phyloP scores from a whole-genome alignment of 2,329 filamentous ascomycete genomes.

The Ophiostoma sp. region DNA sequence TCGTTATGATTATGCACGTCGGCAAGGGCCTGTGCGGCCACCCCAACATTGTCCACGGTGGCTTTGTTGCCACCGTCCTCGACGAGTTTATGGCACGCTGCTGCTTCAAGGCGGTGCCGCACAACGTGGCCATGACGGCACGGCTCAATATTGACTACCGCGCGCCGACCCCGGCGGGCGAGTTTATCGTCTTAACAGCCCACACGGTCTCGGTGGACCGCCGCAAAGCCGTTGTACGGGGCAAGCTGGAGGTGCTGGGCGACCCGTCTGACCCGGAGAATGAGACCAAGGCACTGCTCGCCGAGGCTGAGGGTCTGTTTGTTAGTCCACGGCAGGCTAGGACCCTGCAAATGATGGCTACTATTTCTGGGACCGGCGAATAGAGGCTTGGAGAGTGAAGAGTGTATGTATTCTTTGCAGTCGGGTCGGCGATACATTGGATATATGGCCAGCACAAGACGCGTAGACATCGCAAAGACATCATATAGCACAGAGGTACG shows the following conservation, averaged over 20 bases:
- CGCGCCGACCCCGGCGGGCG: constrained; percentile 72
- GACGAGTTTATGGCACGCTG: constrained; percentile 88
- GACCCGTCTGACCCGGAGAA: constrained; percentile 48
- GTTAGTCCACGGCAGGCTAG: constrained; percentile 62
- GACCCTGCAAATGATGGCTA: not conserved
- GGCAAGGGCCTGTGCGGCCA: constrained; percentile 83
- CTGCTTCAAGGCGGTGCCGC: constrained; percentile 84
- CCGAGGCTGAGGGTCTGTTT: constrained; percentile 83
- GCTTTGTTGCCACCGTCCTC: constrained; percentile 84
- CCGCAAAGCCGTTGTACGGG: constrained; percentile 91
- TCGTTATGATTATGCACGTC: constrained; percentile 74
- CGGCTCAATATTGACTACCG: constrained; percentile 82
- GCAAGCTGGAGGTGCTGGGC: constrained; percentile 75
- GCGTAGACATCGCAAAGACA: no score
- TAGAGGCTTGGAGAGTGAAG: not conserved
- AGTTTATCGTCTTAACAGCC: constrained; percentile 75
- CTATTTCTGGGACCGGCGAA: not conserved
- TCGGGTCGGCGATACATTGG: no score
- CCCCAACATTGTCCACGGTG: constrained; percentile 86
- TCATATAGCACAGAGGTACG: no score
- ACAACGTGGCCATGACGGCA: constrained; percentile 83
- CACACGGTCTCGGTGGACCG: constrained; percentile 84
- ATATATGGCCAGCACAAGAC: no score
- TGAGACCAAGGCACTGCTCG: constrained; percentile 66
- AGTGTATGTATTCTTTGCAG: no score